phyloP scores from a whole-genome alignment of 306 rosid species.

The Macrotyloma uniflorum region DNA sequence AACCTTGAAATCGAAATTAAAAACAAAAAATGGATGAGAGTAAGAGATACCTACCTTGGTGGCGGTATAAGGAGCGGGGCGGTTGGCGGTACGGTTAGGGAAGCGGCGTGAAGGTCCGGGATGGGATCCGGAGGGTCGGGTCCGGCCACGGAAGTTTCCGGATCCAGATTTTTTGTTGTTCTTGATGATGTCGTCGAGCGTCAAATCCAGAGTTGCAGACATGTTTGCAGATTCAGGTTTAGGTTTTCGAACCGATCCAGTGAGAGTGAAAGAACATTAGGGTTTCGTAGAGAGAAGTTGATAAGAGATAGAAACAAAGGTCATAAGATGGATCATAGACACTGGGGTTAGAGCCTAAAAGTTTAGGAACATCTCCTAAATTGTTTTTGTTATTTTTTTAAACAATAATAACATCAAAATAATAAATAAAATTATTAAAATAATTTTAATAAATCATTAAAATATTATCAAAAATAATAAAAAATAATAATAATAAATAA shows the following conservation, averaged over 20 bases:
- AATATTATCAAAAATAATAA: too few relatives aligned
- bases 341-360: too few relatives aligned
- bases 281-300: slow-evolving; percentile 20
- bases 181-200: slow-evolving; percentile 89
- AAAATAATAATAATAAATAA: too few relatives aligned
- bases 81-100: slow-evolving; percentile 65
- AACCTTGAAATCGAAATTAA: not conserved
- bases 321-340: too few relatives aligned
- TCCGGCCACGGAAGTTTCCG: slow-evolving; percentile 54
- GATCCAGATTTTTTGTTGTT: slow-evolving; percentile 86
- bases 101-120: slow-evolving; percentile 89
- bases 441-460: too few relatives aligned
- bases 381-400: too few relatives aligned
- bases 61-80: slow-evolving; percentile 64
- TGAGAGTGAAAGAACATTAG: not conserved
- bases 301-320: not conserved
- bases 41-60: slow-evolving; percentile 49
- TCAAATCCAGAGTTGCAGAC: slow-evolving; percentile 81
- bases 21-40: too few relatives aligned
- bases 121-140: slow-evolving; percentile 49
- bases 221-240: slow-evolving; percentile 28
- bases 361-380: too few relatives aligned
- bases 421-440: too few relatives aligned
- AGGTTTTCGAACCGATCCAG: slow-evolving; percentile 1
- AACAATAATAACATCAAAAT: too few relatives aligned